phyloP scores from a whole-genome alignment of 2,329 filamentous ascomycete species.

The Dothideomycetes sp. region DNA sequence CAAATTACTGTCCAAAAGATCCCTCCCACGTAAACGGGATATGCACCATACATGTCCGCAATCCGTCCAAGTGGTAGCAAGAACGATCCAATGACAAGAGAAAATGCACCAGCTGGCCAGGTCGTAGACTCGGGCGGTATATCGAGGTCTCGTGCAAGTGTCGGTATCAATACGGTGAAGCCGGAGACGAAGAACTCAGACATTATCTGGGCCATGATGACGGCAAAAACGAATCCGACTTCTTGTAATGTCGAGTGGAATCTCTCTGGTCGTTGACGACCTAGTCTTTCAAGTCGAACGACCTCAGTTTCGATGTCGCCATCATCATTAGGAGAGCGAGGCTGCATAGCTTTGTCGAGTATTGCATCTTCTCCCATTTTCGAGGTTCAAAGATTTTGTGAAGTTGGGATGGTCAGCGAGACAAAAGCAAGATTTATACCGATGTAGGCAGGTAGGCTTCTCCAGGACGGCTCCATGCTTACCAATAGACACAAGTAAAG shows the following conservation, averaged over 20 bases:
- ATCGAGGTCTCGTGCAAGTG: conserved; percentile 49
- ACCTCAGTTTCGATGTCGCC: conserved; percentile 5
- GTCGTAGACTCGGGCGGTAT: conserved; percentile 57
- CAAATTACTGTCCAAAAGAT: conserved; percentile 36
- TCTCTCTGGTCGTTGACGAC: conserved; percentile 50
- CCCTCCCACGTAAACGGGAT: conserved; percentile 50
- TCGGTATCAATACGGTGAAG: conserved; percentile 61
- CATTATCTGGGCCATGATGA: conserved; percentile 24
- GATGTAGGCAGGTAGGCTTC: too few species aligned
- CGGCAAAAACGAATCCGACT: conserved; percentile 51
- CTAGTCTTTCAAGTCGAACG: conserved; percentile 46
- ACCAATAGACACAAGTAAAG: too few species aligned
- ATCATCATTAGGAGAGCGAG: background rate
- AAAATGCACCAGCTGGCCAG: conserved; percentile 46
- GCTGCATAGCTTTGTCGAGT: too few species aligned
- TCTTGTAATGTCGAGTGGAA: conserved; percentile 50
- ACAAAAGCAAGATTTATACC: too few species aligned
- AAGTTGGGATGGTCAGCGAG: too few species aligned
- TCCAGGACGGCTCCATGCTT: too few species aligned
- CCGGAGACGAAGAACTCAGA: conserved; percentile 68
- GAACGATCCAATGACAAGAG: conserved; percentile 40
- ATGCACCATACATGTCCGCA: conserved; percentile 54
- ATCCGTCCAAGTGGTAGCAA: conserved; percentile 38
- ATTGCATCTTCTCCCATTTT: too few species aligned
- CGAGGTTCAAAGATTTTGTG: too few species aligned